Percentiles rank a stretch among this genome's conserved stretches.
These are phyloP conservation scores for Mallotus nudiflorus DNA, from an alignment of 345 rosid species.

Conservation along the genomic window DNA sequence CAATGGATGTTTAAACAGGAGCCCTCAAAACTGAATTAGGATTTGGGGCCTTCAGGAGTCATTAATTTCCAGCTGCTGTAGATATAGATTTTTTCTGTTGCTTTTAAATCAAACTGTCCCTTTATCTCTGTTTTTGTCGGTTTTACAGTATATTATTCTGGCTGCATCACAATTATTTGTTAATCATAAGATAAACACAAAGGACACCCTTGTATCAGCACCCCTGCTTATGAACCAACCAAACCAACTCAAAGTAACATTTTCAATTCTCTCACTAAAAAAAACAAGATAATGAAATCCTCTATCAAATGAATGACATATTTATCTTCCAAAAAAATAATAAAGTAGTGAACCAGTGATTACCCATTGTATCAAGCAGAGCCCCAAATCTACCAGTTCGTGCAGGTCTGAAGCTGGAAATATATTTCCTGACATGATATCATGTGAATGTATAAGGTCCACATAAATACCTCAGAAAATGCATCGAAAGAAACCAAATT, in stretches of 20 bases:
- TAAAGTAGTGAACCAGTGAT: slow-evolving; percentile 4
- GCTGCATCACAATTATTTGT: not conserved
- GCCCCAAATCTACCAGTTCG: slow-evolving; percentile 69
- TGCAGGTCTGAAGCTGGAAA: slow-evolving; percentile 80
- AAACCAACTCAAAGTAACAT: not conserved
- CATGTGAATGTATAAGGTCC: slow-evolving; percentile 20
- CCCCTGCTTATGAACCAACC: not conserved
- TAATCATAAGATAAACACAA: not conserved
- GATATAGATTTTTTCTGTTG: not conserved
- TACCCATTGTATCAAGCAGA: slow-evolving; percentile 75
- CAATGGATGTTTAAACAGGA: not conserved
- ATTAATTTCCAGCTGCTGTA: not conserved
- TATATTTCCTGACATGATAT: slow-evolving; percentile 63
- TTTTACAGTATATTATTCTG: not conserved
- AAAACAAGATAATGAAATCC: not conserved
- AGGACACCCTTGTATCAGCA: not conserved
- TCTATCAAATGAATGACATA: not conserved
- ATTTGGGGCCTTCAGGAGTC: not conserved
- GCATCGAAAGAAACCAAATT: slow-evolving; percentile 11
- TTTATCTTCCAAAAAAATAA: not conserved
- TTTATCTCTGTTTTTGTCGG: not conserved
- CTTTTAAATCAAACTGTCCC: not conserved
- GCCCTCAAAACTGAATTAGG: not conserved
- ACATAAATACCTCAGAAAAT: slow-evolving; percentile 2
- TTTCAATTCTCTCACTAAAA: not conserved